Evolutionary conservation across 164 flowering plant genomes (phyloP), one percentile per base, ranked within the genome.

Genomic region (Stephania yunnanensis): DNA sequence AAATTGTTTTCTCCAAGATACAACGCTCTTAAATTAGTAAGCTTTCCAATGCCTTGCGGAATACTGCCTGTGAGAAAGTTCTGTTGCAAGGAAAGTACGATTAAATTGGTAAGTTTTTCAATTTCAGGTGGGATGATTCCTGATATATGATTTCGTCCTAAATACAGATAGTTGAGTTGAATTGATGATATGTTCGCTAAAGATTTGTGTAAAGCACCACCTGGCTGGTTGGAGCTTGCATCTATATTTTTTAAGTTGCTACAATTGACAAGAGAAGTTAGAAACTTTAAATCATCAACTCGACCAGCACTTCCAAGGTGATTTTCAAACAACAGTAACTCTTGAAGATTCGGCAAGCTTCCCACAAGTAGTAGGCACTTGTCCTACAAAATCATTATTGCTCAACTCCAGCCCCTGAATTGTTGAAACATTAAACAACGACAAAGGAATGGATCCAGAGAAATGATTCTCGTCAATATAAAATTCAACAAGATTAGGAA

Each of bases 401-500:
- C 0, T 1, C 0, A 70, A 8, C 5, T 25, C 30, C 31, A 70
- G n/a, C n/a, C 0, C 1, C 19, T 58, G 15, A 42, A 71, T 63
- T 15, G 44, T 7, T 15, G 78, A 45, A 6, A 6, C n/a, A 76
- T 76, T 76, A 45, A 46, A 46, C 13, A 76, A 48, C 17, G 78
- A 76, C 5, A 0, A 1, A 0, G 77, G 77, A 69, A 75, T 53
- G 36, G 6, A 3, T 31, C 72, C 76, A 30, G 53, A 5, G 20
- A 75, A 61, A 13, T 70, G 50, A 52, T 78, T 81, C 1, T n/a
- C 9, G 6, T 44, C 73, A 19, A 48, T 5, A 7, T 11, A 58
- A 36, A 81, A 53, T 0, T 0, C 0, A 1, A 12, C 19, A 15
- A 87, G 82, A 44, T 81, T 74, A 0, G 86, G 86, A 64, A 84